Evolutionary conservation across 2,329 filamentous ascomycete genomes (phyloP).

Genomic region (Westerdykella aurantiaca): DNA sequence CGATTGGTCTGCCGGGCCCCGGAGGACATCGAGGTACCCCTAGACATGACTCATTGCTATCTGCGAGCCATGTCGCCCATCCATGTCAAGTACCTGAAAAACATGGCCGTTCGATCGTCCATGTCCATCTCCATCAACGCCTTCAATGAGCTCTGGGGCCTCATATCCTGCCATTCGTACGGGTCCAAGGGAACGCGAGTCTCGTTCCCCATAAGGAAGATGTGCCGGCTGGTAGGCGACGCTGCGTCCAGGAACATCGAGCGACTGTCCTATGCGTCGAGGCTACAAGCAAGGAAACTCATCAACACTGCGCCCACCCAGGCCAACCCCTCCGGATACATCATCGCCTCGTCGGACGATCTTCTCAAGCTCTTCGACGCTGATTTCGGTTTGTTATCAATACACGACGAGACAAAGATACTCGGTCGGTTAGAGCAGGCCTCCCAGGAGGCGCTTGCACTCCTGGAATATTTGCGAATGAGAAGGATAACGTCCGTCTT

Average conservation of each 20-base stretch:
- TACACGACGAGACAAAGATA: slow-evolving; percentile 83
- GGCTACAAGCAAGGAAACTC: slow-evolving; percentile 77
- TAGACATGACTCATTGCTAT: slow-evolving; percentile 81
- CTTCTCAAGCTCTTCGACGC: slow-evolving; percentile 78
- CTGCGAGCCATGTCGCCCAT: slow-evolving; percentile 87
- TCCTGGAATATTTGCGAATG: slow-evolving; percentile 79
- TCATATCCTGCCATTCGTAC: slow-evolving; percentile 82
- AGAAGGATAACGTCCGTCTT: slow-evolving; percentile 68
- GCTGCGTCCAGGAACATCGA: slow-evolving; percentile 84
- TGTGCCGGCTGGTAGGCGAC: slow-evolving; percentile 83
- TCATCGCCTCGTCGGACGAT: slow-evolving; percentile 83
- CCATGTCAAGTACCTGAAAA: slow-evolving; percentile 76
- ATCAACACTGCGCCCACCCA: slow-evolving; percentile 80
- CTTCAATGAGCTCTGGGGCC: slow-evolving; percentile 78
- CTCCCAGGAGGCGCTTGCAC: slow-evolving; percentile 74
- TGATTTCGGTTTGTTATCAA: slow-evolving; percentile 79
- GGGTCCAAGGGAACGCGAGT: slow-evolving; percentile 77
- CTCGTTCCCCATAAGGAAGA: slow-evolving; percentile 83
- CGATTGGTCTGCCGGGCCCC: slow-evolving; percentile 72
- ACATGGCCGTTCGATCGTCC: slow-evolving; percentile 88
- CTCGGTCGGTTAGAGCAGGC: slow-evolving; percentile 63
- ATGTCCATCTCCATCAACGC: slow-evolving; percentile 93
- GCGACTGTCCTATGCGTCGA: slow-evolving; percentile 75
- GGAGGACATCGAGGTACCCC: slow-evolving; percentile 65
- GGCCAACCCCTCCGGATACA: slow-evolving; percentile 80